Percentiles rank a stretch among this genome's conserved stretches.
phyloP scores from a whole-genome alignment of 257 asterid species.

The Knoxia roxburghii region DNA sequence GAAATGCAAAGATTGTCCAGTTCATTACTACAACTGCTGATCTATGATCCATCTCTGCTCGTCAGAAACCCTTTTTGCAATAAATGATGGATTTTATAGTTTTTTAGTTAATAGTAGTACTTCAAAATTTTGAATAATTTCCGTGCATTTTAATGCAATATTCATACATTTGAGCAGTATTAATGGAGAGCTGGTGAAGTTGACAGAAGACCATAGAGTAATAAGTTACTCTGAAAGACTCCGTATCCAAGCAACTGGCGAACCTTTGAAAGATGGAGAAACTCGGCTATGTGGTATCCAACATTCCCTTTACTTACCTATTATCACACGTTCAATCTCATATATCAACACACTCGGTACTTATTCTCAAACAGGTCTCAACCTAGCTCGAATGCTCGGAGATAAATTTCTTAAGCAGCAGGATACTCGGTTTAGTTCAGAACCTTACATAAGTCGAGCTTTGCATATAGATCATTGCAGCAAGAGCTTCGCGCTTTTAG shows the following conservation, averaged over 20 bases:
- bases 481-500: constrained; percentile 63
- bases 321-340: constrained; percentile 9
- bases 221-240: constrained; percentile 70
- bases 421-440: constrained; percentile 81
- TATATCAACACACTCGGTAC: constrained; percentile 10
- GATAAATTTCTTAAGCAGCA: constrained; percentile 95
- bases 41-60: neutral
- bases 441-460: constrained; percentile 80
- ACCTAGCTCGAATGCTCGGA: constrained; percentile 97
- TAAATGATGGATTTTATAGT: neutral
- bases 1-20: neutral
- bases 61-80: neutral
- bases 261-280: constrained; percentile 89
- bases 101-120: neutral
- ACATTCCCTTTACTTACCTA: constrained; percentile 8
- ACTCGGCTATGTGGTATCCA: constrained; percentile 79
- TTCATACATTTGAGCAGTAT: constrained; percentile 42
- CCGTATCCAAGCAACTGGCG: constrained; percentile 70
- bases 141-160: neutral
- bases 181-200: constrained; percentile 76
- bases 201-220: constrained; percentile 95
- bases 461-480: constrained; percentile 44
- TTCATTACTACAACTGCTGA: neutral
- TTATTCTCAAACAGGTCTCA: constrained; percentile 53
- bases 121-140: neutral